Evolutionary conservation across 768 basidiomycete genomes (phyloP), one percentile per base, ranked within the genome.

Genomic region (Candolleomyces eurysporus): DNA sequence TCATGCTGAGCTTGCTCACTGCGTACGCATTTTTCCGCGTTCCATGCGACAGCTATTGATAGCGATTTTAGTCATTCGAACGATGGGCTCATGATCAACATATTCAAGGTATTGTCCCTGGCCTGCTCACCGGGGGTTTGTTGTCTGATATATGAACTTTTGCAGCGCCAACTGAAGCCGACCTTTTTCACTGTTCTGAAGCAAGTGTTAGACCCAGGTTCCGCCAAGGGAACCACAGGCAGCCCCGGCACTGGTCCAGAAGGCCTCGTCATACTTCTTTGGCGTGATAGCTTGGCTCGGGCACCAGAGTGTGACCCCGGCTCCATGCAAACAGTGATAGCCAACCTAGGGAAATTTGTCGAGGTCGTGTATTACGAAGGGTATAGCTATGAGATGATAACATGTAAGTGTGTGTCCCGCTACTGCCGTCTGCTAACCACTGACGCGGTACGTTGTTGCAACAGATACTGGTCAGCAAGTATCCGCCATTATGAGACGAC

Each of bases 401-500:
- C 75, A 59, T 81, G 91, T 89, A 63, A 63, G 85, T 52, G 10
- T 48, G 45, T 16, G 16, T 43, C 52, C 22, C 19, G 30, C n/a
- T 10, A 40, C 42, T 5, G 16, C 40, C 39, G 43, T 19, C 14
- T 19, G 8, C 22, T n/a, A 19, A 36, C 22, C 17, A 11, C 60
- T 40, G 26, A 26, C 26, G 26, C 26, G 26, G 26, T 26, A 26
- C 26, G 26, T 26, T 4, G 26, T 26, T 26, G 26, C 50, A 48
- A 14, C 66, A 92, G 90, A 83, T 68, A 72, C 83, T 50, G 87
- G 85, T 6, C 76, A 82, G 46, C 81, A 83, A 48, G 74, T 90
- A 13, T 78, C 76, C 1, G 75, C 74, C 31, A 67, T 88, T 54
- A 80, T 84, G 48, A 82, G 88, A 6, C 82, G 85, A 36, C 76